Conservation (phyloP, 371 early-diverging fungal genomes). For the Apophysomyces sp. region DNA sequence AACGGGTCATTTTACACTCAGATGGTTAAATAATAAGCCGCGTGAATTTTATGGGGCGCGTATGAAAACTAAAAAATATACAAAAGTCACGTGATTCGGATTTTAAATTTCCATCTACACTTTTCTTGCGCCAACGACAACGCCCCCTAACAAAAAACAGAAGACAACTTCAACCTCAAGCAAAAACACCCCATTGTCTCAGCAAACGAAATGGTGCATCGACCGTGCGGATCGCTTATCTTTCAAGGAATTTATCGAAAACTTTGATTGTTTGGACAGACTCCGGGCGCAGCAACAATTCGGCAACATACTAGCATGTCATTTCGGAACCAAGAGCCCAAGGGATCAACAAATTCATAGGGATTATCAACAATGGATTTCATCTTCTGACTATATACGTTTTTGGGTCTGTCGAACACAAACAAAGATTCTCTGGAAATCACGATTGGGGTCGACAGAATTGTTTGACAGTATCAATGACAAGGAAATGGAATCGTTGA, state of each 20-base stretch:
- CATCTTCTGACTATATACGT: constrained; percentile 12
- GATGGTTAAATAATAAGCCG: no score
- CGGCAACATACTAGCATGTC: constrained; percentile 11
- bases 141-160: no score
- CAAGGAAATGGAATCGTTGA: constrained; percentile 11
- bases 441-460: constrained; percentile 15
- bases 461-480: constrained; percentile 18
- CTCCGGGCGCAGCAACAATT: neutral
- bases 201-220: constrained; percentile 21
- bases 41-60: no score
- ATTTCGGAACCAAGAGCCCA: constrained; percentile 10
- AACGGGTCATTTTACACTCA: no score
- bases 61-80: no score
- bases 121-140: no score
- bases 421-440: constrained; percentile 13
- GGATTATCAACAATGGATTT: constrained; percentile 18
- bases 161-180: no score
- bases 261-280: constrained; percentile 15
- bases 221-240: constrained; percentile 15
- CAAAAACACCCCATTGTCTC: no score
- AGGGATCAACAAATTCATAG: constrained; percentile 6
- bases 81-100: no score
- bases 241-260: constrained; percentile 21
- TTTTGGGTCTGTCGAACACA: constrained; percentile 13
- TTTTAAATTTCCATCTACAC: no score